Conservation (phyloP, 2,329 filamentous ascomycete genomes). For the Exophiala sp. region DNA sequence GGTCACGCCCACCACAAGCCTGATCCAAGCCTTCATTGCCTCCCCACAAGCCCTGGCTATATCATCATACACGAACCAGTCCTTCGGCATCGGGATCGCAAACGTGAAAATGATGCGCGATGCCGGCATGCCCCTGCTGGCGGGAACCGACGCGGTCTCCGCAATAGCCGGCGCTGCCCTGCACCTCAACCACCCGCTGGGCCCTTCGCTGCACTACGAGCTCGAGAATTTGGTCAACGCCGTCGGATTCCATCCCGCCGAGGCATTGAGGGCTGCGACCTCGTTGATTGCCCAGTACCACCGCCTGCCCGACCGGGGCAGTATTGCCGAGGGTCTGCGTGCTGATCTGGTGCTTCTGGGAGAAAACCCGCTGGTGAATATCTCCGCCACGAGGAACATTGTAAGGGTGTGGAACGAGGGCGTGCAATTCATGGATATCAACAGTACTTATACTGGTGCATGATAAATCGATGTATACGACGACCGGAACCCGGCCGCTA, state of each 20-base stretch:
- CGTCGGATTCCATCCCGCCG: slow-evolving; percentile 20
- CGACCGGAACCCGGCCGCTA: too few relatives aligned
- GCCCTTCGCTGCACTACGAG: slow-evolving; percentile 24
- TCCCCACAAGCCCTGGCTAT: background rate
- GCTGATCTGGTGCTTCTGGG: background rate
- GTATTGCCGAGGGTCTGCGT: slow-evolving; percentile 8
- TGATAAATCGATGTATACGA: too few relatives aligned
- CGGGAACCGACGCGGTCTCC: slow-evolving; percentile 24
- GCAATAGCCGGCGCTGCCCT: slow-evolving; percentile 8
- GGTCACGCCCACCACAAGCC: slow-evolving; percentile 1
- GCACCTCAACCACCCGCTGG: slow-evolving; percentile 11
- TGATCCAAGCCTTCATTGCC: background rate
- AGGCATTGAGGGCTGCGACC: slow-evolving; percentile 28
- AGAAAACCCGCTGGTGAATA: background rate
- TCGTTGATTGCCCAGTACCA: slow-evolving; percentile 18
- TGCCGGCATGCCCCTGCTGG: slow-evolving; percentile 23
- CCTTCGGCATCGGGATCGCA: slow-evolving; percentile 1
- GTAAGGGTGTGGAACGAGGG: slow-evolving; percentile 1
- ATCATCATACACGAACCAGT: background rate
- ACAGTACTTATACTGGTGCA: too few relatives aligned
- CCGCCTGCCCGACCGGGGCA: slow-evolving; percentile 26
- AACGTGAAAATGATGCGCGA: slow-evolving; percentile 12
- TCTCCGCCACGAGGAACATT: slow-evolving; percentile 3
- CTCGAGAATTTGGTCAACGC: slow-evolving; percentile 23
- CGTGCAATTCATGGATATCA: background rate